These are phyloP conservation scores for Canariomyces notabilis DNA, from an alignment of 2,329 filamentous ascomycete species.

Conservation along the genomic window DNA sequence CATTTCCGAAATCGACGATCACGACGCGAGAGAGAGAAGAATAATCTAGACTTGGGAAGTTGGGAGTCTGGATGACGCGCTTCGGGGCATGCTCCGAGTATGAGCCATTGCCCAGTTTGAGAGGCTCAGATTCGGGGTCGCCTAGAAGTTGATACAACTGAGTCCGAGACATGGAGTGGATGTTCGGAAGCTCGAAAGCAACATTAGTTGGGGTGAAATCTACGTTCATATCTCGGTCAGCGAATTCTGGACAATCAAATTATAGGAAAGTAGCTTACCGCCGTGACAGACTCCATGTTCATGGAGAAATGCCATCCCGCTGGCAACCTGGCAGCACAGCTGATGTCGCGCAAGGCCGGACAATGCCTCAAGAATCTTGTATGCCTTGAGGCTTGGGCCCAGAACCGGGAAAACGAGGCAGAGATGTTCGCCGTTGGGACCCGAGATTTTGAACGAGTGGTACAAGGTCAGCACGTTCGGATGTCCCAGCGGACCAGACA, in stretches of 20 bases:
- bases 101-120: neutral
- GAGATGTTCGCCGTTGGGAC: slow-evolving; percentile 2
- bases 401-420: slow-evolving; percentile 1
- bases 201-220: slow-evolving; percentile 1
- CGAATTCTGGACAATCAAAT: neutral
- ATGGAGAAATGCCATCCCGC: slow-evolving; percentile 1
- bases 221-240: too few species aligned
- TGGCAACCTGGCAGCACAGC: neutral
- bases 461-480: slow-evolving; percentile 2
- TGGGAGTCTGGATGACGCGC: neutral
- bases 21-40: neutral
- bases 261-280: neutral
- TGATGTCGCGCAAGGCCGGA: neutral
- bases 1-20: slow-evolving; percentile 2
- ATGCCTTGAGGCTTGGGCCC: neutral
- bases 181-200: neutral
- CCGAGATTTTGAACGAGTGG: slow-evolving; percentile 2
- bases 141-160: neutral
- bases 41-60: neutral
- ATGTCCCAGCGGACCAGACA: neutral
- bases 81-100: neutral
- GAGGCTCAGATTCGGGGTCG: neutral
- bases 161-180: neutral
- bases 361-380: neutral
- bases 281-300: slow-evolving; percentile 1